Evolutionary conservation across 2,329 filamentous ascomycete species (phyloP), one percentile per base, ranked within the genome.

Genomic region (Xylaria sp.): DNA sequence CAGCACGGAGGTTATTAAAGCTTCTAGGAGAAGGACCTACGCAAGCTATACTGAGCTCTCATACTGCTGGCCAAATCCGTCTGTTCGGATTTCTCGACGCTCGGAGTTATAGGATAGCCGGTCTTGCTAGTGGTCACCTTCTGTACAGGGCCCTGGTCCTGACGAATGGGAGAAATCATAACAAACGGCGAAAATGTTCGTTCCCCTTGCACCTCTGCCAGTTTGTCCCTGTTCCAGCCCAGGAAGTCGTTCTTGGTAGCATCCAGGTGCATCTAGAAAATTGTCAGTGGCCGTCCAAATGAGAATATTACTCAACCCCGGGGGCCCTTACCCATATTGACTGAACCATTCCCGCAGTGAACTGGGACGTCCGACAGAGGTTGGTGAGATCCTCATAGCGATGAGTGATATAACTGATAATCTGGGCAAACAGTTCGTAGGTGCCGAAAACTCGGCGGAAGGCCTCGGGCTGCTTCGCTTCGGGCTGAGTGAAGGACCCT

Each of bases 341-440:
- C 4, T 72, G 60, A 3, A 75, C 51, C 12, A n/a, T 51, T 14
- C 14, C 48, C n/a, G 74, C 68, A 0, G 61, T 39, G 11, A 67
- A 64, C 50, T 77, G 76, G 7, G 71, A 76, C 0, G 72, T 69
- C 5, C 69, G 65, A 11, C 51, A 69, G 0, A 78, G 54, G 14
- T 76, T 77, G 1, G 42, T 45, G 1, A 78, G 32, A 14, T 74
- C 69, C 11, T 71, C 74, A 42, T 67, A 69, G 0, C 69, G 62
- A 1, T 50, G n/a, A 0, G 69, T 59, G 0, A 78, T 11, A 8
- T 68, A 11, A 0, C 19, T 30, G 8, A 76, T 9, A 1, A 78
- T 39, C 2, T 48, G 24, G 0, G 64, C 4, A 4, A 68, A 69
- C 0, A 78, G 48, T 19, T 78, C 77, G 0, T 58, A 19, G 0